phyloP scores from a whole-genome alignment of 805 yeast genomes.

The Saccharomyces kudriavzevii region DNA sequence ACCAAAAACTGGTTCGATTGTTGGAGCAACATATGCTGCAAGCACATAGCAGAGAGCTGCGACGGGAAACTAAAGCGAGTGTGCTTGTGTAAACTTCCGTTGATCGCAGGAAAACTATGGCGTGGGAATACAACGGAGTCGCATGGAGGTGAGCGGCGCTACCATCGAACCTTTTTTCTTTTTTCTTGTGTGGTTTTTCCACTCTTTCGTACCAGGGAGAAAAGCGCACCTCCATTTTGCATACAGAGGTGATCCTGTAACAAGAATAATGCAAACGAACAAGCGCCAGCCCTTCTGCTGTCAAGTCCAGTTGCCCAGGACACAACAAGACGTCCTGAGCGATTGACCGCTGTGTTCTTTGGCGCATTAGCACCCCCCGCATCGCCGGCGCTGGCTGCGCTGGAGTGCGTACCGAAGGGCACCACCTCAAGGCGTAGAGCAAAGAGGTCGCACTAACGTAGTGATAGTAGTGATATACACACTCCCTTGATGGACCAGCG shows the following conservation, averaged over 20 bases:
- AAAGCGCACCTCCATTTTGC: background rate
- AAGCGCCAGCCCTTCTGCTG: background rate
- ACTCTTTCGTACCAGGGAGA: background rate
- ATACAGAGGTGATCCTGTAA: background rate
- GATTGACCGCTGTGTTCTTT: background rate
- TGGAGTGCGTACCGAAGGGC: background rate
- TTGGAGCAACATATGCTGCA: slow-evolving; percentile 8
- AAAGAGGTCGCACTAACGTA: background rate
- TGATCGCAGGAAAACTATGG: background rate
- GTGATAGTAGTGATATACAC: too few relatives aligned
- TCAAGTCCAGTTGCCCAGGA: background rate
- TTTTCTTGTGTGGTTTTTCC: background rate
- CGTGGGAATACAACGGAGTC: background rate
- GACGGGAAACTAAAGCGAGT: background rate
- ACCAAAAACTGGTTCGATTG: slow-evolving; percentile 7
- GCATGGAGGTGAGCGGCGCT: background rate
- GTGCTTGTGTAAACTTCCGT: background rate
- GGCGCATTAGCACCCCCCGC: background rate
- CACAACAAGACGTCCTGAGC: background rate
- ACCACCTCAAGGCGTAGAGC: background rate
- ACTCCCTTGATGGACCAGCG: background rate
- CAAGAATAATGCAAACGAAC: background rate
- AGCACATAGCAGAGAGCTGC: background rate
- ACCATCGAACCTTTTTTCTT: background rate
- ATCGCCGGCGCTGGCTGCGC: background rate